Percentiles rank a stretch among this genome's conserved stretches.
phyloP scores from a whole-genome alignment of 2,329 filamentous ascomycete genomes.

The Colletotrichum endophyticum region DNA sequence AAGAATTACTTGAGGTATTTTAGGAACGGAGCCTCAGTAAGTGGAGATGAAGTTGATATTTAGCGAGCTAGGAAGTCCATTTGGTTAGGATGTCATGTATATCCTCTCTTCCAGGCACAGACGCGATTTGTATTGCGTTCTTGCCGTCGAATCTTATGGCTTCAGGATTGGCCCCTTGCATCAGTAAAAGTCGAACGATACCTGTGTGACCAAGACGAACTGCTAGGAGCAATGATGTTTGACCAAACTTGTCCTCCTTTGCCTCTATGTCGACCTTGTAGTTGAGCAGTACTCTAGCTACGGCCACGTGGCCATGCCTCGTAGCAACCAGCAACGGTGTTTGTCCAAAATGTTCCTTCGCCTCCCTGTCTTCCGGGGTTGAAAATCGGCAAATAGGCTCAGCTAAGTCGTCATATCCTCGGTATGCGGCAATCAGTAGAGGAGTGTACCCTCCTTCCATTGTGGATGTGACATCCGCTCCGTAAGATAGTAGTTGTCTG shows the following conservation, averaged over 20 bases:
- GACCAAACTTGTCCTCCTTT: fast-evolving
- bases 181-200: no score
- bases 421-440: fast-evolving
- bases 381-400: no score
- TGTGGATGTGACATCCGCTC: fast-evolving
- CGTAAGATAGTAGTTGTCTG: fast-evolving
- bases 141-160: no score
- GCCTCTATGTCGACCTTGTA: fast-evolving
- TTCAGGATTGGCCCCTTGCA: fast-evolving
- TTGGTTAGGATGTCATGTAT: no score
- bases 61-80: no score
- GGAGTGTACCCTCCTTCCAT: fast-evolving
- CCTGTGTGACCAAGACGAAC: not conserved
- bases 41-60: no score
- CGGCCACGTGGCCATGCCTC: fast-evolving
- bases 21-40: no score
- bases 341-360: not conserved
- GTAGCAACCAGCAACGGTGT: not conserved
- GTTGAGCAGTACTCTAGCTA: fast-evolving
- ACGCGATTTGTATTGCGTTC: no score
- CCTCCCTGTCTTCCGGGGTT: fast-evolving
- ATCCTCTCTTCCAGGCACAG: no score
- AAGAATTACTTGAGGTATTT: no score
- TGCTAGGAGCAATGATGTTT: fast-evolving
- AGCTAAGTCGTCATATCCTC: no score